Percentiles rank a stretch among this genome's conserved stretches.
Evolutionary conservation across 1,284 basidiomycete species (phyloP).

Genomic region (Boletus sp.): DNA sequence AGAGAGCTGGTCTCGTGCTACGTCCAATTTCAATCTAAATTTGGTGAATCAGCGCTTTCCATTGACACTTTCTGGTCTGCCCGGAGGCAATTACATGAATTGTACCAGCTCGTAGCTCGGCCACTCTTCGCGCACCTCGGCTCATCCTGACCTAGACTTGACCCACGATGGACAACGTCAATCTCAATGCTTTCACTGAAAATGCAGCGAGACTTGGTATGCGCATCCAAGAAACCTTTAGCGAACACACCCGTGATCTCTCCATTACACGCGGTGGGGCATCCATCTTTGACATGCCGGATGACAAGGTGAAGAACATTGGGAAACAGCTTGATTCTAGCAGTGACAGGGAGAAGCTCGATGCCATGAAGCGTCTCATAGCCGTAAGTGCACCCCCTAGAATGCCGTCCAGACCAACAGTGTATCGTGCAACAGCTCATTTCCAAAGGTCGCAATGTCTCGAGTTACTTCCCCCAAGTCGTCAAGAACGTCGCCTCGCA

Average conservation of each 20-base stretch:
- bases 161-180: conserved; percentile 39
- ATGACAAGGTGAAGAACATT: conserved; percentile 76
- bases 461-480: conserved; percentile 89
- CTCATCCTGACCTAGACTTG: neutral
- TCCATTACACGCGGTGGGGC: conserved; percentile 51
- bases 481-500: conserved; percentile 91
- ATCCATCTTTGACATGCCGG: conserved; percentile 60
- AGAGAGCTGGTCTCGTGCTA: neutral
- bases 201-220: conserved; percentile 77
- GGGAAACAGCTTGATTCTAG: conserved; percentile 81
- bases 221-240: conserved; percentile 74
- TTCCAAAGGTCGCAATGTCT: conserved; percentile 88
- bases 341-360: conserved; percentile 84
- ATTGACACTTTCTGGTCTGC: neutral
- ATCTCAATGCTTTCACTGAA: conserved; percentile 67
- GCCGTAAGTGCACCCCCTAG: conserved; percentile 55
- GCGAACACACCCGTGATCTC: conserved; percentile 74
- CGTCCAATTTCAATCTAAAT: no score
- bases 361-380: conserved; percentile 90
- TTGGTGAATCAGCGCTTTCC: conserved; percentile 8
- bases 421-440: conserved; percentile 61
- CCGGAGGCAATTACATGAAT: conserved; percentile 5
- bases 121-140: neutral
- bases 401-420: conserved; percentile 10
- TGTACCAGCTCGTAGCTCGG: conserved; percentile 3